A percentile compares a stretch with the other conserved stretches of the same genome.
phyloP scores from a whole-genome alignment of 257 asterid genomes.

The Knoxia roxburghii region DNA sequence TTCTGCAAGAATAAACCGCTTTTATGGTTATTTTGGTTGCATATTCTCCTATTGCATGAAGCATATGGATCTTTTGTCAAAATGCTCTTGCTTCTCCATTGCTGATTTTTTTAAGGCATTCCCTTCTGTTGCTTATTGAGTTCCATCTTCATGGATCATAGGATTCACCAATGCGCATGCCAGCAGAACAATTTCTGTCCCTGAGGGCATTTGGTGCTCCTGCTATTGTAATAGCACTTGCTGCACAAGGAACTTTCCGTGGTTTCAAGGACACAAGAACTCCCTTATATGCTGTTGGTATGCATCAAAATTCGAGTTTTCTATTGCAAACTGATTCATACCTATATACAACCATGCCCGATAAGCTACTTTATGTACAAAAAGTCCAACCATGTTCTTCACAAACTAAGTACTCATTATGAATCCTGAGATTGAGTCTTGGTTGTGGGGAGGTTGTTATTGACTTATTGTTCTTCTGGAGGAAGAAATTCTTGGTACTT shows the following conservation, averaged over 20 bases:
- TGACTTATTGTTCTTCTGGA: too few species aligned
- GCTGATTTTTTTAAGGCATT: slow-evolving; percentile 4
- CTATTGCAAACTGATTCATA: slow-evolving; percentile 2
- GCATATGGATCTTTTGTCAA: not conserved
- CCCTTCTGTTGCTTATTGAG: slow-evolving; percentile 12
- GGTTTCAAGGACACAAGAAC: slow-evolving; percentile 97
- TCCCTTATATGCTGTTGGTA: slow-evolving; percentile 88
- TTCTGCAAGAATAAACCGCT: not conserved
- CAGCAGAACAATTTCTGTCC: slow-evolving; percentile 85
- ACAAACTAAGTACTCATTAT: not conserved
- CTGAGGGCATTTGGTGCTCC: slow-evolving; percentile 91
- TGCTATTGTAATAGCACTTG: slow-evolving; percentile 86
- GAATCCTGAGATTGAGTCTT: not conserved
- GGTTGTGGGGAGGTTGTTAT: not conserved
- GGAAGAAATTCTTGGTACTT: not conserved
- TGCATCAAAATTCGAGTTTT: slow-evolving; percentile 18
- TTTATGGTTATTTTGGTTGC: not conserved
- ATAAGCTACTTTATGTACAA: not conserved
- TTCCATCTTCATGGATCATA: slow-evolving; percentile 30
- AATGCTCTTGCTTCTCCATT: not conserved
- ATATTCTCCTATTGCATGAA: not conserved
- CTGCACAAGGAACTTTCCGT: slow-evolving; percentile 94
- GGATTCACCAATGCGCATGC: slow-evolving; percentile 91
- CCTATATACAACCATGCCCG: not conserved
- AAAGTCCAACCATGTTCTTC: not conserved